A percentile compares a stretch with the other conserved stretches of the same genome.
phyloP scores from a whole-genome alignment of 192 early-diverging fungal species.

The Backusella psychrophila region DNA sequence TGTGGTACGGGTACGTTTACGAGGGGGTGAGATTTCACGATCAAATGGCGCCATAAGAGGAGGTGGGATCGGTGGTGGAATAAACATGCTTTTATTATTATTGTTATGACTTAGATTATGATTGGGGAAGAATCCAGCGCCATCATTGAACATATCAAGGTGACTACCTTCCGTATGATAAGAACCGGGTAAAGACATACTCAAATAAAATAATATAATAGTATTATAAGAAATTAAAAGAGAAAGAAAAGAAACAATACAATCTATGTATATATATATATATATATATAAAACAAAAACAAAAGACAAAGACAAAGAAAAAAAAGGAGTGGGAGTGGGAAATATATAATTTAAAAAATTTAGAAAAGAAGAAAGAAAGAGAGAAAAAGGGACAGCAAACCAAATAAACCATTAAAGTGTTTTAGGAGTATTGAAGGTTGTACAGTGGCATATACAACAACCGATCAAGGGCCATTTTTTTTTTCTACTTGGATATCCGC shows the following conservation, averaged over 20 bases:
- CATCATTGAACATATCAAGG: background rate
- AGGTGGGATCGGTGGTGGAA: constrained; percentile 6
- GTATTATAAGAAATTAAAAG: background rate
- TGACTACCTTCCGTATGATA: background rate
- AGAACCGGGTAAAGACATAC: constrained; percentile 9
- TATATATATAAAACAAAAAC: background rate
- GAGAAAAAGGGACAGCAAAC: constrained; percentile 6
- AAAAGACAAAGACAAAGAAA: background rate
- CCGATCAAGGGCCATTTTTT: background rate
- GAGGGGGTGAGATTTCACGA: constrained; percentile 26
- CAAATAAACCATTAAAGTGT: constrained; percentile 1
- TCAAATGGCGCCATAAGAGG: background rate
- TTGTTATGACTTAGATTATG: background rate
- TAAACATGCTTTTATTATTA: constrained; percentile 7
- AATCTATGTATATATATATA: background rate
- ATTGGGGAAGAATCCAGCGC: background rate
- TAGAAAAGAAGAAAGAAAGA: background rate
- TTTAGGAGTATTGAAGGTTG: constrained; percentile 3
- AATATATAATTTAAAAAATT: constrained; percentile 17
- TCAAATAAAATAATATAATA: background rate
- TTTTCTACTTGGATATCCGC: background rate
- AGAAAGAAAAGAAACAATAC: background rate
- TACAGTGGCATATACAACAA: background rate
- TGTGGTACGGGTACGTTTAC: constrained; percentile 65
- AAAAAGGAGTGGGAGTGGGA: constrained; percentile 1